Percentiles rank a stretch among this genome's conserved stretches.
phyloP scores from a whole-genome alignment of 164 flowering plant species.

The Vitis rupestris region DNA sequence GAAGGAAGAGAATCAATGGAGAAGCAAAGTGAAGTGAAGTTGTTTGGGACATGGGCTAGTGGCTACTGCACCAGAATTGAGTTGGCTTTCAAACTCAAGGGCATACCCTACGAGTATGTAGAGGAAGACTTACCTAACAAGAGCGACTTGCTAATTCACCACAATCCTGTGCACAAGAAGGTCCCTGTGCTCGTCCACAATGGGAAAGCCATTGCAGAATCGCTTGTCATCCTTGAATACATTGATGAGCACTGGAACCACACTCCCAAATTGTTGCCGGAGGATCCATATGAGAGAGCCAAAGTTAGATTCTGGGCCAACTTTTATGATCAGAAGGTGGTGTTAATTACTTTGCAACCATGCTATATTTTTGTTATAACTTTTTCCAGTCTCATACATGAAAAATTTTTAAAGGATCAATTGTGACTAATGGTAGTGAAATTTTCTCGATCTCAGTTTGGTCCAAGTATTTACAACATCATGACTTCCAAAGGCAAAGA shows the following conservation, averaged over 20 bases:
- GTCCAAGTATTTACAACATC: neutral
- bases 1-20: constrained; percentile 2
- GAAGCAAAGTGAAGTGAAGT: constrained; percentile 17
- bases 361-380: no score
- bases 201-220: constrained; percentile 23
- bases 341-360: no score
- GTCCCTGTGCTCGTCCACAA: constrained; percentile 17
- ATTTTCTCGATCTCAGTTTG: neutral
- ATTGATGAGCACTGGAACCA: constrained; percentile 30
- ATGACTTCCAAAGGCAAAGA: constrained; percentile 15
- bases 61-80: constrained; percentile 15
- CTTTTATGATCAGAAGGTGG: constrained; percentile 11
- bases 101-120: constrained; percentile 22
- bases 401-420: neutral
- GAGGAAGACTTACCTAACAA: constrained; percentile 26
- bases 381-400: no score
- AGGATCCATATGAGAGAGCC: constrained; percentile 18
- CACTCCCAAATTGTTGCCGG: constrained; percentile 19
- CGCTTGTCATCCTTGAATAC: constrained; percentile 30
- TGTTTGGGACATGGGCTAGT: constrained; percentile 23
- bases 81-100: constrained; percentile 31
- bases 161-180: constrained; percentile 14
- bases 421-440: neutral
- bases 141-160: constrained; percentile 17
- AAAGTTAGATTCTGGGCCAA: constrained; percentile 28